Conservation (phyloP, 176 grass and related monocot species). For the Cenchrus purpureus region DNA sequence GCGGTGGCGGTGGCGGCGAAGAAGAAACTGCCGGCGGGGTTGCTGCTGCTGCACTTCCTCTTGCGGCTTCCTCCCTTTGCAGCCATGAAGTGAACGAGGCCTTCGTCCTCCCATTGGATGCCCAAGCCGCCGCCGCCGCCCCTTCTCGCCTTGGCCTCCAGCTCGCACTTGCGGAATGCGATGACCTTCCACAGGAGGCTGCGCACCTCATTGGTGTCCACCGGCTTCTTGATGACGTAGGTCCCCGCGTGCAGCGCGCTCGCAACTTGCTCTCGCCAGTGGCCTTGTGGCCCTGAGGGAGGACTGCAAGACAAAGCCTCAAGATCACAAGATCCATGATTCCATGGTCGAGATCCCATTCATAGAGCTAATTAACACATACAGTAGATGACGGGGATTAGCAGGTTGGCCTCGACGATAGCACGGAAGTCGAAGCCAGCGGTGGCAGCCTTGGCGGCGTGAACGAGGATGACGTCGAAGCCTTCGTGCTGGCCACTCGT, state of each 20-base stretch:
- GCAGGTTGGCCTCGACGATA: slow-evolving; percentile 18
- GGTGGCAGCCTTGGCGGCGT: slow-evolving; percentile 17
- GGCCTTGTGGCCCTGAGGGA: neutral
- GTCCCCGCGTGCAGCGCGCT: neutral
- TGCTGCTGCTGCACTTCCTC: neutral
- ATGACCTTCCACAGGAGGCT: slow-evolving; percentile 11
- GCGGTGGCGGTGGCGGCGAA: too few species aligned
- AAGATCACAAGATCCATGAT: neutral
- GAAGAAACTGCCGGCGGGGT: too few species aligned
- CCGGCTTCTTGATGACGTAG: slow-evolving; percentile 29
- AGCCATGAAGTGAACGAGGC: slow-evolving; percentile 12
- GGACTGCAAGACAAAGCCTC: neutral
- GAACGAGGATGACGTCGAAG: neutral
- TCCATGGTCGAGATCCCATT: too few species aligned
- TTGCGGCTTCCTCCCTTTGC: neutral
- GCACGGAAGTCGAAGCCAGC: slow-evolving; percentile 29
- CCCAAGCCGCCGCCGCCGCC: neutral
- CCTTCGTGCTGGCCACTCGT: neutral
- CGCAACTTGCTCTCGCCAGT: neutral
- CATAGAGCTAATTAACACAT: too few species aligned
- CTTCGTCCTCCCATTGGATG: neutral
- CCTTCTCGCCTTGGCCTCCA: neutral
- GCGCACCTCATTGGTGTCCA: neutral
- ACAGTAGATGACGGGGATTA: slow-evolving; percentile 40
- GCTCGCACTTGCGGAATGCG: neutral